phyloP scores from a whole-genome alignment of 2,329 filamentous ascomycete genomes.

The Aspergillus candidus region DNA sequence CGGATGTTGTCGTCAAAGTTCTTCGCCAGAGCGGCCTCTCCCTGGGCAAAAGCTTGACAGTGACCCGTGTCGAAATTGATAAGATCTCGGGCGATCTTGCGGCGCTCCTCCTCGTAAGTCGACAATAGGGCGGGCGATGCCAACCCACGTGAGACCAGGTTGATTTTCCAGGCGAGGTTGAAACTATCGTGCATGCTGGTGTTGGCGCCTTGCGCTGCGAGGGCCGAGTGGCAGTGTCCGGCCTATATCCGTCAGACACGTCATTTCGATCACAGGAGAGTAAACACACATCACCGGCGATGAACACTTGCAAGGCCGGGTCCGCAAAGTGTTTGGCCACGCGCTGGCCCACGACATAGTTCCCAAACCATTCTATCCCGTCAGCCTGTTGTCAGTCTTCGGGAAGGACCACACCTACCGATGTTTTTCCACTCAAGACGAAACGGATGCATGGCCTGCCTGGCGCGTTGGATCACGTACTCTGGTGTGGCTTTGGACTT shows the following conservation, averaged over 20 bases:
- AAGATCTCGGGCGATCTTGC: conserved; percentile 26
- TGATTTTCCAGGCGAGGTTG: conserved; percentile 33
- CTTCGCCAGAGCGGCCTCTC: conserved; percentile 58
- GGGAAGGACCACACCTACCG: not conserved
- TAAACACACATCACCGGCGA: conserved; percentile 42
- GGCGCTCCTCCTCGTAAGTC: conserved; percentile 28
- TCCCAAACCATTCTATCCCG: conserved; percentile 44
- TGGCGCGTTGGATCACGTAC: conserved; percentile 58
- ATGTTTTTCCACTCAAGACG: conserved; percentile 38
- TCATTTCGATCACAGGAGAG: too few relatives aligned
- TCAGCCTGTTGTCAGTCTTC: not conserved
- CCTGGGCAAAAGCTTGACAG: conserved; percentile 50
- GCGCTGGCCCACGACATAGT: conserved; percentile 47
- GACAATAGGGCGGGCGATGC: conserved; percentile 17
- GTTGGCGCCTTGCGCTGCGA: conserved; percentile 31
- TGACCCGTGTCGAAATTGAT: conserved; percentile 37
- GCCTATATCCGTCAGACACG: conserved; percentile 11
- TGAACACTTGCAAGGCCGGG: conserved; percentile 39
- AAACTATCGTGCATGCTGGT: conserved; percentile 34
- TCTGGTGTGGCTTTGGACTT: conserved; percentile 48
- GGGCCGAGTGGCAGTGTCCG: conserved; percentile 27
- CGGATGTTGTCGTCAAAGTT: conserved; percentile 66
- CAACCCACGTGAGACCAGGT: conserved; percentile 22
- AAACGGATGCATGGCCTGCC: conserved; percentile 43
- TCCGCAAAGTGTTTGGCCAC: conserved; percentile 44